These are phyloP conservation scores for Trichoderma hamatum DNA, from an alignment of 2,329 filamentous ascomycete genomes.

Conservation along the genomic window DNA sequence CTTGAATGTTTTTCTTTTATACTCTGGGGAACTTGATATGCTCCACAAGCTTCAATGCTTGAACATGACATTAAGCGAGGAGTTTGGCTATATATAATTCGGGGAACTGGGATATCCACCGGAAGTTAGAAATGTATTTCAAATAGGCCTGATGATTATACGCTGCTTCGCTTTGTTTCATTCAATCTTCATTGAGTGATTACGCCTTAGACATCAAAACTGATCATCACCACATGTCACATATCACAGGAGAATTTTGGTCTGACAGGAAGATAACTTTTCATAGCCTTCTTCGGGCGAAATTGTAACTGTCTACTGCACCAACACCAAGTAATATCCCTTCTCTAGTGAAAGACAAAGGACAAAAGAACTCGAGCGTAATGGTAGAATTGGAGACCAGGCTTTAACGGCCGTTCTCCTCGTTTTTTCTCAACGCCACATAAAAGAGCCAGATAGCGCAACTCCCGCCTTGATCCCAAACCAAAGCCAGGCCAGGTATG, in stretches of 20 bases:
- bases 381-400: slow-evolving; percentile 63
- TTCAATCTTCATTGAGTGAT: not conserved
- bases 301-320: slow-evolving; percentile 48
- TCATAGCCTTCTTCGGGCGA: slow-evolving; percentile 49
- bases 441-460: slow-evolving; percentile 53
- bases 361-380: slow-evolving; percentile 43
- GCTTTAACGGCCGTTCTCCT: slow-evolving; percentile 67
- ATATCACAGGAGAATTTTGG: slow-evolving; percentile 25
- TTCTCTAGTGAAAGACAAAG: not conserved
- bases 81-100: not conserved
- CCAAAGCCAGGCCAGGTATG: slow-evolving; percentile 33
- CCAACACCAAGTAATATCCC: slow-evolving; percentile 33
- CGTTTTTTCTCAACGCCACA: slow-evolving; percentile 71
- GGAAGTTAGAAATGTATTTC: not conserved
- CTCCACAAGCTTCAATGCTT: slow-evolving; percentile 19
- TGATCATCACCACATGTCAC: slow-evolving; percentile 1
- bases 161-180: not conserved
- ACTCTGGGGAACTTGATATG: not conserved
- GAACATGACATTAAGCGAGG: not conserved
- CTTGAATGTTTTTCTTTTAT: not conserved
- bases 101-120: not conserved
- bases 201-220: too few species aligned
- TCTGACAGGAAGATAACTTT: slow-evolving; percentile 41
- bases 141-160: not conserved
- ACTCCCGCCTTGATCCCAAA: slow-evolving; percentile 40